Conservation (phyloP, 2,329 filamentous ascomycete species). For the Cladorrhinum sp. region DNA sequence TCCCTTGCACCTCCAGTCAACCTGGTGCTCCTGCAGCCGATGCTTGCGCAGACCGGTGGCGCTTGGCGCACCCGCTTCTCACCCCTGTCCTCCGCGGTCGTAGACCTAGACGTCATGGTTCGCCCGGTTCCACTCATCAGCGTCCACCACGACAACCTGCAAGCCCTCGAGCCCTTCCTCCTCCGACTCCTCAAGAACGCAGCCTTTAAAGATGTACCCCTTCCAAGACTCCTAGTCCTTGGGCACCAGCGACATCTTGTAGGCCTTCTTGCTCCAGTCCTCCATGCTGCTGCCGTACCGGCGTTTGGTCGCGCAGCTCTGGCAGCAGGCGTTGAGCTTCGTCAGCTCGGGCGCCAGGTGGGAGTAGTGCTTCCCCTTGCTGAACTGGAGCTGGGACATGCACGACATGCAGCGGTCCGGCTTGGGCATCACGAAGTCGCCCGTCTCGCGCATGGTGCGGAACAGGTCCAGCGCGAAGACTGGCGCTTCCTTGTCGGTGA, state of each 20-base stretch:
- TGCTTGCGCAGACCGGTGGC: conserved; percentile 55
- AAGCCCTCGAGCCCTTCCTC: too few relatives aligned
- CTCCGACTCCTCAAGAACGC: background rate
- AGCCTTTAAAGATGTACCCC: too few relatives aligned
- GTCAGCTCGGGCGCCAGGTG: conserved; percentile 18
- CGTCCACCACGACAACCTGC: too few relatives aligned
- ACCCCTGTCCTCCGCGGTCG: too few relatives aligned
- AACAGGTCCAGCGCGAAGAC: conserved; percentile 23
- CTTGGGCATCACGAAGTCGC: conserved; percentile 19
- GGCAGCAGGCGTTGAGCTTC: conserved; percentile 11
- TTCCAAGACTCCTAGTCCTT: background rate
- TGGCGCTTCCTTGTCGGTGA: conserved; percentile 18
- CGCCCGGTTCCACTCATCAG: too few relatives aligned
- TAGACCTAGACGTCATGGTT: too few relatives aligned
- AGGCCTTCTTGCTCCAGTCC: conserved; percentile 16
- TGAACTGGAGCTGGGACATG: conserved; percentile 17
- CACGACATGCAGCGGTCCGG: conserved; percentile 18
- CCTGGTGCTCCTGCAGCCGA: conserved; percentile 68
- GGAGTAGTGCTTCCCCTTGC: conserved; percentile 19
- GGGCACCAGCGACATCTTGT: background rate
- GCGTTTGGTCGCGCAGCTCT: conserved; percentile 17
- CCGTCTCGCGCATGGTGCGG: conserved; percentile 19
- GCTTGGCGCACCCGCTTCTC: too few relatives aligned
- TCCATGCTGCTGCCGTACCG: conserved; percentile 7
- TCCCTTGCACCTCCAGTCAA: conserved; percentile 77